phyloP scores from a whole-genome alignment of 495 filamentous ascomycete species.

The Podospora comata region DNA sequence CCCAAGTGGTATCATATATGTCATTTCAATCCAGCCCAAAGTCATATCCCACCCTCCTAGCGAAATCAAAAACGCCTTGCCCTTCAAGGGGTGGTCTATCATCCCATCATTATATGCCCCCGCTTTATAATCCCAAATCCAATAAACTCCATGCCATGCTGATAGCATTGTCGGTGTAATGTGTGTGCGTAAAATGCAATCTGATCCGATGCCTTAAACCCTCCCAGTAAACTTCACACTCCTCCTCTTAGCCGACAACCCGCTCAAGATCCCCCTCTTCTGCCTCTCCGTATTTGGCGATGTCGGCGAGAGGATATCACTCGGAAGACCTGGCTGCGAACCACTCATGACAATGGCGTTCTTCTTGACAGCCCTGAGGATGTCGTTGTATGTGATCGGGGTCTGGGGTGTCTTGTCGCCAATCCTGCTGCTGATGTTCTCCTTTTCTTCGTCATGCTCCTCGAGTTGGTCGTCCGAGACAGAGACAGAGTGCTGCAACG shows the following conservation, averaged over 20 bases:
- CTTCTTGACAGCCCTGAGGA: slow-evolving; percentile 36
- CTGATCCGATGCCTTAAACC: not conserved
- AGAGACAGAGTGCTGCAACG: slow-evolving; percentile 17
- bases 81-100: not conserved
- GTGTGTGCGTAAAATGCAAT: not conserved
- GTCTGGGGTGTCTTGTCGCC: slow-evolving; percentile 31
- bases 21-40: not conserved
- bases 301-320: slow-evolving; percentile 25
- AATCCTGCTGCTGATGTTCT: not conserved
- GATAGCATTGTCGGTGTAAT: not conserved
- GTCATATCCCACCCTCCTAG: not conserved
- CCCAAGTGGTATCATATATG: not conserved
- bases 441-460: slow-evolving; percentile 20
- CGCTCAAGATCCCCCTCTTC: slow-evolving; percentile 42
- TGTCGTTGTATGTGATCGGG: slow-evolving; percentile 41
- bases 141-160: not conserved
- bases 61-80: not conserved
- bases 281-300: slow-evolving; percentile 26
- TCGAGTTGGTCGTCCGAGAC: slow-evolving; percentile 18
- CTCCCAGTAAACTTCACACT: slow-evolving; percentile 37
- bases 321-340: slow-evolving; percentile 21
- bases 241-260: slow-evolving; percentile 40
- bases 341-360: slow-evolving; percentile 33
- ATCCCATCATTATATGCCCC: not conserved
- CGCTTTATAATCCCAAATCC: not conserved